Evolutionary conservation across 495 filamentous ascomycete genomes (phyloP).

Genomic region (Hyaloscypha bicolor): DNA sequence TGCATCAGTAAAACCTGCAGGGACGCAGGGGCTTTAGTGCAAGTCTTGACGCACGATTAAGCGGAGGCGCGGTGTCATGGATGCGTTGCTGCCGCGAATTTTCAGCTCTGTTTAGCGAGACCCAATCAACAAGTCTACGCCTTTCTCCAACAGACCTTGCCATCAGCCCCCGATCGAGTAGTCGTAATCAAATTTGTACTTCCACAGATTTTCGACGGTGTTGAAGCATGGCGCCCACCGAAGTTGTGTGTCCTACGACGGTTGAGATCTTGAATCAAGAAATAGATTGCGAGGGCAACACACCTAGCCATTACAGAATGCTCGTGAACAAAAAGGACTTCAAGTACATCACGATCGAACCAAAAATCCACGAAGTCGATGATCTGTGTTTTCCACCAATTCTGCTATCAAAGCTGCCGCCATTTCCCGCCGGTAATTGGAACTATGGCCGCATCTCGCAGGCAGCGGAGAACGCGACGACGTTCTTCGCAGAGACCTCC

Average conservation of each 20-base stretch:
- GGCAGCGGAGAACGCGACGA: conserved; percentile 19
- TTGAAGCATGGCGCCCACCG: conserved; percentile 10
- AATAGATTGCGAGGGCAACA: conserved; percentile 24
- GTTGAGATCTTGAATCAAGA: conserved; percentile 29
- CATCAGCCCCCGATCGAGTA: conserved; percentile 1
- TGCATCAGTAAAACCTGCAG: too few species aligned
- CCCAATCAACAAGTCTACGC: too few species aligned
- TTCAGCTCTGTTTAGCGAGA: not conserved
- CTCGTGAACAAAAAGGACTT: conserved; percentile 36
- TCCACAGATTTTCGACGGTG: not conserved
- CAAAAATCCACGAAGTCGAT: conserved; percentile 36
- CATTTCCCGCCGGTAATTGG: conserved; percentile 30
- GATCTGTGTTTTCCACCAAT: conserved; percentile 39
- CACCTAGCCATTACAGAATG: conserved; percentile 31
- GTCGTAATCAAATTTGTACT: conserved; percentile 8
- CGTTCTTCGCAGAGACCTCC: conserved; percentile 24
- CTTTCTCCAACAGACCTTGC: not conserved
- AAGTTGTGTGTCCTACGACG: conserved; percentile 23
- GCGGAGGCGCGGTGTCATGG: conserved; percentile 3
- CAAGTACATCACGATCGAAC: conserved; percentile 42
- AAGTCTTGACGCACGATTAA: not conserved
- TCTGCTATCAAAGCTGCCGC: conserved; percentile 28
- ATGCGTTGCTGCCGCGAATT: not conserved
- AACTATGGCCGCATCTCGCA: conserved; percentile 24
- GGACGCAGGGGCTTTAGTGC: too few species aligned